phyloP scores from a whole-genome alignment of 73 alveolate species.

The Uronychia binucleata region DNA sequence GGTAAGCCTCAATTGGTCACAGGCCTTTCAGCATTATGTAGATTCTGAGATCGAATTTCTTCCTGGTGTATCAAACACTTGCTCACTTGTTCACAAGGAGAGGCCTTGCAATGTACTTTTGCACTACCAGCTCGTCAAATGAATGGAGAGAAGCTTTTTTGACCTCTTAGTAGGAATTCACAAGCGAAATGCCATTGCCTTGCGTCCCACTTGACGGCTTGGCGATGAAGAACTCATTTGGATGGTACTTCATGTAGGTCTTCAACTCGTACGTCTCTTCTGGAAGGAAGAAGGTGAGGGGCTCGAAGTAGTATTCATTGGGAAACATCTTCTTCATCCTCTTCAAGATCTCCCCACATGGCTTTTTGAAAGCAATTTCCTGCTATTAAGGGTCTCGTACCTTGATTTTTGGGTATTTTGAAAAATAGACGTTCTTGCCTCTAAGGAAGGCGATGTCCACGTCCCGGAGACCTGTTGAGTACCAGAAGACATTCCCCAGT shows the following conservation, averaged over 20 bases:
- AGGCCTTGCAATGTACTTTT: constrained; percentile 86
- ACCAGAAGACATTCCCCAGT: constrained; percentile 31
- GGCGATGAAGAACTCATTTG: constrained; percentile 47
- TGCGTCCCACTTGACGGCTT: constrained; percentile 78
- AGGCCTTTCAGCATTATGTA: constrained; percentile 92
- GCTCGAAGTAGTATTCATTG: constrained; percentile 61
- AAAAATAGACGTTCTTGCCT: constrained; percentile 13
- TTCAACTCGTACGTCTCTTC: constrained; percentile 52
- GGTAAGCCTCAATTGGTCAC: constrained; percentile 86
- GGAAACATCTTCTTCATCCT: constrained; percentile 17
- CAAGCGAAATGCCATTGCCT: constrained; percentile 73
- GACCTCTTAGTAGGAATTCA: constrained; percentile 34
- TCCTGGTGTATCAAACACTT: constrained; percentile 77
- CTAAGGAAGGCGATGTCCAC: constrained; percentile 17
- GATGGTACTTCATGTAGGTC: constrained; percentile 7
- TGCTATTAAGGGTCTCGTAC: background rate
- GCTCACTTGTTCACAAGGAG: constrained; percentile 77
- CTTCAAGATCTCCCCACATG: background rate
- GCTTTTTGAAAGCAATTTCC: constrained; percentile 10
- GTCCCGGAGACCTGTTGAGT: constrained; percentile 19
- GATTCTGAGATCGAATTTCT: constrained; percentile 93
- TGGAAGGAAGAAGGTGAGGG: constrained; percentile 59
- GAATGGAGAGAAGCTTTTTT: constrained; percentile 20
- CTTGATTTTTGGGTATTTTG: constrained; percentile 19
- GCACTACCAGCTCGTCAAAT: constrained; percentile 61